Evolutionary conservation across 306 rosid genomes (phyloP), one percentile per base, ranked within the genome.

Genomic region (Prunus salicina): DNA sequence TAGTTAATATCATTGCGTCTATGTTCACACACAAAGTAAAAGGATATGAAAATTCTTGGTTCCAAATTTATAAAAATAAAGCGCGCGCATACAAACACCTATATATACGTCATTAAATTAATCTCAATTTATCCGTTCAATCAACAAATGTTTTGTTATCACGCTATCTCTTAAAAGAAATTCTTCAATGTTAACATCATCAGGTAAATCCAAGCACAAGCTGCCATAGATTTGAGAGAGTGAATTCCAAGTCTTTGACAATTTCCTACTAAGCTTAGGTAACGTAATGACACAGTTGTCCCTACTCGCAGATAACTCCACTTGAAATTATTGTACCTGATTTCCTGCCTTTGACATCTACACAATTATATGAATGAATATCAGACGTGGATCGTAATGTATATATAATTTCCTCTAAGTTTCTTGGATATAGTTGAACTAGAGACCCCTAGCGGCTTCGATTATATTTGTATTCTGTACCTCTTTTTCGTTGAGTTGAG

Each of bases 401-500:
- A 0, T 71, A 46, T 20, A 22, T 6, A 67, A 6, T 68, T 47
- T 62, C 8, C 19, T 12, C 52, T 24, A 5, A 69, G 5, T 77
- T 77, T 69, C 64, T 51, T 13, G 71, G 63, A 77, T 60, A 77
- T 69, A 30, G 81, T 77, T 69, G 64, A 77, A 69, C 11, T 49
- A 32, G n/a, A 28, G n/a, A 28, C 45, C 63, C 3, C 32, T 24
- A 49, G 34, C 72, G 46, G 69, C 67, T 64, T 53, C 69, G 78
- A 65, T 50, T 51, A n/a, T 52, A 12, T 8, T 43, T 34, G n/a
- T 73, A 1, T 43, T 50, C 6, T 32, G 2, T 34, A 16, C 7
- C 25, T 55, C 4, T 55, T 24, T 18, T 6, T 19, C 61, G 32
- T 15, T 30, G 32, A 8, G 25, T 6, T 9, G 5, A 53, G 51